Evolutionary conservation across 768 basidiomycete species (phyloP).

Genomic region (Phylloporus sp.): DNA sequence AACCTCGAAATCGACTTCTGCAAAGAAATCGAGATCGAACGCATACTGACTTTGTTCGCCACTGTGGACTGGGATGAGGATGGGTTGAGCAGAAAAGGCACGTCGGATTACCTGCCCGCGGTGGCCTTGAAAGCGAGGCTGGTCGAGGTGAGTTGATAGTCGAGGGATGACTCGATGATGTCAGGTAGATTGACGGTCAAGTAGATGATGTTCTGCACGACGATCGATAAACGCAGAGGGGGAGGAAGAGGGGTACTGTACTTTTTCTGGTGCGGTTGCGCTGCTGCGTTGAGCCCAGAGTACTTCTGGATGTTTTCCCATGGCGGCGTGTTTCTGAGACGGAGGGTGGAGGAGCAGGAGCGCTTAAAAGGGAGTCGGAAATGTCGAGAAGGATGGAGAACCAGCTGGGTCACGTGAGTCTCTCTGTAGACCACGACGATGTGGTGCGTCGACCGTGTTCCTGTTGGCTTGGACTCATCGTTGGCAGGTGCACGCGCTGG

Average conservation of each 20-base stretch:
- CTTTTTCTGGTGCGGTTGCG: slow-evolving; percentile 59
- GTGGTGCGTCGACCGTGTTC: slow-evolving; percentile 54
- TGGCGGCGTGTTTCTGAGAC: slow-evolving; percentile 19
- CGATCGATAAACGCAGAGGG: neutral
- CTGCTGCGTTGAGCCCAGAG: slow-evolving; percentile 95
- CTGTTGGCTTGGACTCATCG: slow-evolving; percentile 1
- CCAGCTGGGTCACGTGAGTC: too few species aligned
- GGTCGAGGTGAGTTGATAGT: slow-evolving; percentile 54
- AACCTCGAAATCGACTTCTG: slow-evolving; percentile 74
- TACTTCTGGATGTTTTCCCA: slow-evolving; percentile 73
- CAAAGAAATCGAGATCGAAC: slow-evolving; percentile 73
- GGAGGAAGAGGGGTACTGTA: slow-evolving; percentile 26
- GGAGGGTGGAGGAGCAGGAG: slow-evolving; percentile 1
- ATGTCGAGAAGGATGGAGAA: slow-evolving; percentile 31
- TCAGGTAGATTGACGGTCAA: slow-evolving; percentile 82
- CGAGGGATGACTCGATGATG: slow-evolving; percentile 53
- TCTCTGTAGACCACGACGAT: too few species aligned
- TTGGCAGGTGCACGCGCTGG: slow-evolving; percentile 77
- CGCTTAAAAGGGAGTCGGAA: slow-evolving; percentile 22
- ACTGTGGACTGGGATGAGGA: slow-evolving; percentile 16
- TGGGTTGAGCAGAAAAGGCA: neutral
- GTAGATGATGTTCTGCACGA: slow-evolving; percentile 73
- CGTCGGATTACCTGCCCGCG: slow-evolving; percentile 51
- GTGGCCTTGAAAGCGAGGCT: slow-evolving; percentile 60
- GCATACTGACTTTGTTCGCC: slow-evolving; percentile 59